A percentile compares a stretch with the other conserved stretches of the same genome.
These are phyloP conservation scores for Aspergillus cejpii DNA, from an alignment of 2,329 filamentous ascomycete species.

Conservation along the genomic window DNA sequence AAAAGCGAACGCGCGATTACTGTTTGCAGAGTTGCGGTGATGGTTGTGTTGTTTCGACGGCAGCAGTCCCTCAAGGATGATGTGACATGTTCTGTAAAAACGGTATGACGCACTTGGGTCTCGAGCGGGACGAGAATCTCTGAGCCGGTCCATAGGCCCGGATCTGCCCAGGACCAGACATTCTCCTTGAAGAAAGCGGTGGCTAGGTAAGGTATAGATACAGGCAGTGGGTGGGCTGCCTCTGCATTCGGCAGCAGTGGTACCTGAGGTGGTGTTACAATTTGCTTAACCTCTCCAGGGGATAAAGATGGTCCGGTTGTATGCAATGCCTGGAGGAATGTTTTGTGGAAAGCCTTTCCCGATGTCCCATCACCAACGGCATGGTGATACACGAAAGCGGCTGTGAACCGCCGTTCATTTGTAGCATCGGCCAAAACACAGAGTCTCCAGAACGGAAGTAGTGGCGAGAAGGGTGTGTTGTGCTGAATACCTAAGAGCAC, in stretches of 20 bases:
- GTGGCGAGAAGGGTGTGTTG: constrained; percentile 33
- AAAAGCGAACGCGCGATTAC: constrained; percentile 38
- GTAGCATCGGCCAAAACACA: constrained; percentile 30
- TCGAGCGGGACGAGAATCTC: constrained; percentile 20
- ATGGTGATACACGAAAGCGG: constrained; percentile 45
- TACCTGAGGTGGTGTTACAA: constrained; percentile 20
- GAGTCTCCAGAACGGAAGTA: constrained; percentile 42
- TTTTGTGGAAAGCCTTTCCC: constrained; percentile 42
- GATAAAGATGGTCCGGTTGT: constrained; percentile 6
- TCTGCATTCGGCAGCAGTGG: constrained; percentile 40
- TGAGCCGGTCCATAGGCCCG: constrained; percentile 34
- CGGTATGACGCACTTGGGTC: constrained; percentile 27
- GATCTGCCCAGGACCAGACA: constrained; percentile 24
- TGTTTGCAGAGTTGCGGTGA: constrained; percentile 39
- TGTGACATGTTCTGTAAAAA: constrained; percentile 28
- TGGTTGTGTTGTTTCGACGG: constrained; percentile 35
- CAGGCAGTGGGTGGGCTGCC: constrained; percentile 34
- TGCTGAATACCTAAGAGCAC: constrained; percentile 38
- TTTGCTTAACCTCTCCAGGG: constrained; percentile 14
- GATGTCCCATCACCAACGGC: constrained; percentile 44
- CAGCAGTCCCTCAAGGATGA: constrained; percentile 28
- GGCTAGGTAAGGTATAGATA: constrained; percentile 34
- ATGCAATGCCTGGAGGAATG: constrained; percentile 36
- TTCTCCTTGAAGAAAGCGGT: constrained; percentile 30
- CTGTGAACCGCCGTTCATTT: constrained; percentile 34